phyloP scores from a whole-genome alignment of 78 protist species.

The Polysphondylium violaceum region DNA sequence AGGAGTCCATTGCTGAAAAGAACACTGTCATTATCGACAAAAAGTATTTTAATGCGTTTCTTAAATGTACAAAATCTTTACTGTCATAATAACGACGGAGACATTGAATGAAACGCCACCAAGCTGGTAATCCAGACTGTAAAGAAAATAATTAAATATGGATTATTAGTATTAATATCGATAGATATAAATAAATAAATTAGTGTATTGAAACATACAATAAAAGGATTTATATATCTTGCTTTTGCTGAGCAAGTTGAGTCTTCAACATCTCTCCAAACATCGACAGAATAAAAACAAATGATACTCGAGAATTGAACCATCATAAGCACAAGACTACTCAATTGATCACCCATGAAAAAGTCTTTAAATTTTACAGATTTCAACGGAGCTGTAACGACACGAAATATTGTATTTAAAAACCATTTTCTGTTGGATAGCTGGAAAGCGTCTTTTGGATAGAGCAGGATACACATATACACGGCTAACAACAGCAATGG shows the following conservation, averaged over 20 bases:
- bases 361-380: slow-evolving; percentile 56
- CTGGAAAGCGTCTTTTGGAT: slow-evolving; percentile 54
- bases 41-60: slow-evolving; percentile 72
- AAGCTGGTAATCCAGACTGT: slow-evolving; percentile 79
- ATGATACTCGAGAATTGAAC: slow-evolving; percentile 40
- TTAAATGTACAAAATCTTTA: slow-evolving; percentile 64
- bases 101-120: slow-evolving; percentile 86
- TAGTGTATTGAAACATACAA: neutral
- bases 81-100: slow-evolving; percentile 85
- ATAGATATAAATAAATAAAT: neutral
- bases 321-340: slow-evolving; percentile 43
- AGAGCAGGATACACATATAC: neutral
- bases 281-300: slow-evolving; percentile 68
- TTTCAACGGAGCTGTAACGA: slow-evolving; percentile 47
- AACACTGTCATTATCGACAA: slow-evolving; percentile 40
- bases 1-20: slow-evolving; percentile 53
- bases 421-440: slow-evolving; percentile 46
- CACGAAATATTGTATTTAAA: slow-evolving; percentile 21
- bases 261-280: neutral
- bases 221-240: slow-evolving; percentile 51
- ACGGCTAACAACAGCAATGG: slow-evolving; percentile 36
- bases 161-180: neutral
- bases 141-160: neutral
- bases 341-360: slow-evolving; percentile 75
- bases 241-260: slow-evolving; percentile 16